These are phyloP conservation scores for Falciphora oryzae DNA, from an alignment of 2,329 filamentous ascomycete species.

Conservation along the genomic window DNA sequence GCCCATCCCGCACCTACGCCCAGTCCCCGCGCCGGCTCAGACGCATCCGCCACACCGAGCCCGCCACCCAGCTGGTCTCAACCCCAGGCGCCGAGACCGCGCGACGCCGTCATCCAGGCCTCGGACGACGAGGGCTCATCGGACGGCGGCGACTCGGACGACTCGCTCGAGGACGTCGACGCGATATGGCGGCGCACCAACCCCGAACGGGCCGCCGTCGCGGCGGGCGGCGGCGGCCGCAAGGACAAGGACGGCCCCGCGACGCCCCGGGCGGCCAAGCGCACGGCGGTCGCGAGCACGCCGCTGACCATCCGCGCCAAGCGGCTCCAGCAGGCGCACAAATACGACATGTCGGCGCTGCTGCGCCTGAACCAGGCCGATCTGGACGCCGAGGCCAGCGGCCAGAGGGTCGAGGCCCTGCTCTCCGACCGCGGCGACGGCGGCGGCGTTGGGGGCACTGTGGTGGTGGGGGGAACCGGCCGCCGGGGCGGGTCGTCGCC, in stretches of 20 bases:
- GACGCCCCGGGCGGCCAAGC: conserved; percentile 44
- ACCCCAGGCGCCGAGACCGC: conserved; percentile 26
- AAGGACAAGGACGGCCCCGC: conserved; percentile 14
- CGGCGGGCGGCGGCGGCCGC: conserved; percentile 12
- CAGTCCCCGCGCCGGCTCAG: too few relatives aligned
- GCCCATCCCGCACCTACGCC: too few relatives aligned
- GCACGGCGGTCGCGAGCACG: conserved; percentile 36
- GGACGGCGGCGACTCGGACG: background rate
- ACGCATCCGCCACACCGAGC: conserved; percentile 8
- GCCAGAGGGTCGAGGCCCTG: conserved; percentile 33
- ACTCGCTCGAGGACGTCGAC: conserved; percentile 5
- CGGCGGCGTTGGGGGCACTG: background rate
- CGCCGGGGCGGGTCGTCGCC: conserved; percentile 9
- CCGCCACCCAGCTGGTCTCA: conserved; percentile 18
- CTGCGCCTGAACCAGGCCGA: conserved; percentile 48
- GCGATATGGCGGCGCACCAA: conserved; percentile 9
- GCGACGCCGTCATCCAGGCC: conserved; percentile 56
- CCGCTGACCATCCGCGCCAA: conserved; percentile 37
- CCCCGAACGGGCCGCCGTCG: conserved; percentile 6
- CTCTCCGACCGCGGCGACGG: conserved; percentile 20
- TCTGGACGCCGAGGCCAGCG: conserved; percentile 5
- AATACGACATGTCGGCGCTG: conserved; percentile 58
- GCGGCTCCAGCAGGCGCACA: conserved; percentile 33
- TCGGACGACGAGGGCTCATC: conserved; percentile 63
- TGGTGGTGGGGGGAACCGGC: too few relatives aligned